These are phyloP conservation scores for Phaeomoniella chlamydospora DNA, from an alignment of 2,329 filamentous ascomycete species.

Conservation along the genomic window DNA sequence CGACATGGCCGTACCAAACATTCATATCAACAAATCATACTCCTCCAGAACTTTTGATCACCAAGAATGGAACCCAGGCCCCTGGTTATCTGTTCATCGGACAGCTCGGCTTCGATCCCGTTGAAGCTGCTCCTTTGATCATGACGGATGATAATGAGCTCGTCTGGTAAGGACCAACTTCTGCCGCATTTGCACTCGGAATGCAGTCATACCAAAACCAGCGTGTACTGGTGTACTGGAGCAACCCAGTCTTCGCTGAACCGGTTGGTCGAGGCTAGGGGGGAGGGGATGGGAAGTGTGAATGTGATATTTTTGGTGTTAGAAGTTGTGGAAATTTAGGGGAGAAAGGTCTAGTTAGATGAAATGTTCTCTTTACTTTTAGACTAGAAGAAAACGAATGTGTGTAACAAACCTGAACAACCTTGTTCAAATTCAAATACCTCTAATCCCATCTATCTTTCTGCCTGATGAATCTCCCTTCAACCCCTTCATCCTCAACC, in stretches of 20 bases:
- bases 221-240: constrained; percentile 6
- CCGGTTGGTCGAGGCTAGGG: constrained; percentile 32
- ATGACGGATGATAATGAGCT: constrained; percentile 6
- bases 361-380: too few species aligned
- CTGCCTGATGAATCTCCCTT: neutral
- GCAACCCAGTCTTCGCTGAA: constrained; percentile 5
- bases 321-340: too few species aligned
- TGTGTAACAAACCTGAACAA: too few species aligned
- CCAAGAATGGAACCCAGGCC: neutral
- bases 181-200: constrained; percentile 6
- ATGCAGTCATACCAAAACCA: constrained; percentile 3
- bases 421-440: too few species aligned
- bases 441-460: too few species aligned
- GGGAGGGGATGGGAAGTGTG: too few species aligned
- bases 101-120: constrained; percentile 3
- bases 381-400: too few species aligned
- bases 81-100: constrained; percentile 29
- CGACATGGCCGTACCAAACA: neutral
- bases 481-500: neutral
- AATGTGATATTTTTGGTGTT: too few species aligned
- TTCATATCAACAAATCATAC: neutral
- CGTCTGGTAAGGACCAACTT: constrained; percentile 7
- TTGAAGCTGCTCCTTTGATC: constrained; percentile 5
- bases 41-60: neutral
- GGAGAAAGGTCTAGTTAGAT: too few species aligned